phyloP scores from a whole-genome alignment of 352 stramenopile species.

The Nothophytophthora sp. region DNA sequence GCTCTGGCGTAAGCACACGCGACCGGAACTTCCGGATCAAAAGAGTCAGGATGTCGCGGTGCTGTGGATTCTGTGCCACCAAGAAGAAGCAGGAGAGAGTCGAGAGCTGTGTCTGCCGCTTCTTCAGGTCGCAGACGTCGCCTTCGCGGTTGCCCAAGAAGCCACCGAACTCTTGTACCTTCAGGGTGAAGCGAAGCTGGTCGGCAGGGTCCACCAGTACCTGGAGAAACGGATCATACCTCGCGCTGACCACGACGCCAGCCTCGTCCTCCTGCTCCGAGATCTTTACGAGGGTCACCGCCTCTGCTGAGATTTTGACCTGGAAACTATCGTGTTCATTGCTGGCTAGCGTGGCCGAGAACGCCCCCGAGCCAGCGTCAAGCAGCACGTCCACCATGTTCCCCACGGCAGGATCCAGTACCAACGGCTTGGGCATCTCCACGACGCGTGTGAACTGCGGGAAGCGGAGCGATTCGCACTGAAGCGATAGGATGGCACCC shows the following conservation, averaged over 20 bases:
- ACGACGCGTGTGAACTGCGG: conserved; percentile 54
- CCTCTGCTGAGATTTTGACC: conserved; percentile 63
- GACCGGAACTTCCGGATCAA: conserved; percentile 79
- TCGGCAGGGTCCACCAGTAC: conserved; percentile 70
- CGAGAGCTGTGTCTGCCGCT: conserved; percentile 33
- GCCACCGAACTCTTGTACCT: conserved; percentile 74
- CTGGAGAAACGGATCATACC: conserved; percentile 67
- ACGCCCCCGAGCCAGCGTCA: conserved; percentile 65
- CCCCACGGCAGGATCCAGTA: conserved; percentile 62
- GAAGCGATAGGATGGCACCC: conserved; percentile 48
- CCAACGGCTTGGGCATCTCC: conserved; percentile 44
- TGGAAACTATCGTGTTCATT: conserved; percentile 85
- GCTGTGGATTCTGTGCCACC: conserved; percentile 74
- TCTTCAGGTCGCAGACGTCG: conserved; percentile 67
- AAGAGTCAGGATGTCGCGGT: conserved; percentile 75
- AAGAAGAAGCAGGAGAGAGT: conserved; percentile 76
- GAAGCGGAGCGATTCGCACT: conserved; percentile 72
- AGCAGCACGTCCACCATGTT: conserved; percentile 76
- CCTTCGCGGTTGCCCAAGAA: conserved; percentile 63
- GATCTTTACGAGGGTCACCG: conserved; percentile 66
- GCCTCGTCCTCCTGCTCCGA: conserved; percentile 71
- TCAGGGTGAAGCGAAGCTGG: conserved; percentile 69
- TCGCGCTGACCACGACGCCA: conserved; percentile 51
- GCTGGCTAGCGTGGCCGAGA: conserved; percentile 78
- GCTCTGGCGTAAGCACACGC: conserved; percentile 36